Conservation (phyloP, 2,329 filamentous ascomycete genomes). For the Fusarium metavorans region DNA sequence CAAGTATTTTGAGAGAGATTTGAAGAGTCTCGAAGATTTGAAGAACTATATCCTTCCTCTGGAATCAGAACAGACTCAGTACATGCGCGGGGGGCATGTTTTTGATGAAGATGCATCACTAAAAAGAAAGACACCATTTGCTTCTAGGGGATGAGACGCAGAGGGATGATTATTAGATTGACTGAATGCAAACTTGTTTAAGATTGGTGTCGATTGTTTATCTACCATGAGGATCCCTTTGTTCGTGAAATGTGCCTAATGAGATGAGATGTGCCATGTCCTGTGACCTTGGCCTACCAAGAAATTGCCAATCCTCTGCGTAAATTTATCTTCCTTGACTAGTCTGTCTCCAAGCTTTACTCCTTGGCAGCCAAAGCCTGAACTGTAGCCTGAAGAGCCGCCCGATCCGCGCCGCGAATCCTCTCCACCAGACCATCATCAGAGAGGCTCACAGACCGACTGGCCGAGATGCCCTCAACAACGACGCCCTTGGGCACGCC, state of each 20-base stretch:
- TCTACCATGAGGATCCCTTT: not conserved
- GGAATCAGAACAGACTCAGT: not conserved
- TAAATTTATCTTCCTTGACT: not conserved
- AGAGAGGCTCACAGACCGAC: conserved; percentile 39
- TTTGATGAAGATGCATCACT: not conserved
- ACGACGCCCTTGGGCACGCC: conserved; percentile 61
- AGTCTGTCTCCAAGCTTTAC: not conserved
- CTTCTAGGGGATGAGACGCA: not conserved
- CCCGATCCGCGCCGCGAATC: conserved; percentile 46
- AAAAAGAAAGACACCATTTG: not conserved
- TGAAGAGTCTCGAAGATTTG: not conserved
- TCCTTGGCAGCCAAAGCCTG: conserved; percentile 36
- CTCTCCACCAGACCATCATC: conserved; percentile 46
- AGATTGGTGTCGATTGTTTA: not conserved
- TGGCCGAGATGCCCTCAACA: conserved; percentile 34
- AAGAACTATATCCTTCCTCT: not conserved
- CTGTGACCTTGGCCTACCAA: not conserved
- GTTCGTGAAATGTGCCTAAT: not conserved
- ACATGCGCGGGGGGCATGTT: not conserved
- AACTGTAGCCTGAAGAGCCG: conserved; percentile 45
- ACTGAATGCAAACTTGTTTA: not conserved
- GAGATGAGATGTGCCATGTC: not conserved
- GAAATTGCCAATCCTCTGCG: not conserved
- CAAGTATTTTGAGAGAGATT: not conserved
- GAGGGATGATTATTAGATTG: not conserved